A percentile compares a stretch with the other conserved stretches of the same genome.
These are phyloP conservation scores for Dendryphion nanum DNA, from an alignment of 2,329 filamentous ascomycete genomes.

Conservation along the genomic window DNA sequence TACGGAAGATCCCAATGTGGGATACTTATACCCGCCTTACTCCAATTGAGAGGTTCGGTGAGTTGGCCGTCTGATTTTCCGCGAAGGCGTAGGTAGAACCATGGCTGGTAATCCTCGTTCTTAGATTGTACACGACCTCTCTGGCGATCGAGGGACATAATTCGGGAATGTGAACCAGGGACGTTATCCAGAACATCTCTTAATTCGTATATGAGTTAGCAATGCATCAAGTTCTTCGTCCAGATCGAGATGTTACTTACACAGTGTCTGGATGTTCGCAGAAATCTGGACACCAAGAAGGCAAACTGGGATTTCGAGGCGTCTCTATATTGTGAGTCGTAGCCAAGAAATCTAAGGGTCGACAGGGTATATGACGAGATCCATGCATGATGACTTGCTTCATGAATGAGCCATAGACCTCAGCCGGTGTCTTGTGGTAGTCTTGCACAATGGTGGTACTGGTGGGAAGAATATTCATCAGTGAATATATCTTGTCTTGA, in stretches of 20 bases:
- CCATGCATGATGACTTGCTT: constrained; percentile 1
- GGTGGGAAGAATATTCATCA: constrained; percentile 2
- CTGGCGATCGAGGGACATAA: neutral
- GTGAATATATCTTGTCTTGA: constrained; percentile 1
- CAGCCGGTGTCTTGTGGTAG: constrained; percentile 1
- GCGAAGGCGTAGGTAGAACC: neutral
- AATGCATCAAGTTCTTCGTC: too few relatives aligned
- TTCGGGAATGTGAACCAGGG: neutral
- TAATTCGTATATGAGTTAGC: too few relatives aligned
- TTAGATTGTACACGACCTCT: neutral
- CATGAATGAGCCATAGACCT: constrained; percentile 2
- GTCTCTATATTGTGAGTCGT: constrained; percentile 2
- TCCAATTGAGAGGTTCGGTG: neutral
- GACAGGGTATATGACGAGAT: neutral
- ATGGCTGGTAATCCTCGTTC: neutral
- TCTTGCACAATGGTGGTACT: neutral
- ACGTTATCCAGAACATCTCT: neutral
- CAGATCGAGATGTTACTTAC: too few relatives aligned
- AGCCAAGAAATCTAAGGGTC: constrained; percentile 1
- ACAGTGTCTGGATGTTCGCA: constrained; percentile 2
- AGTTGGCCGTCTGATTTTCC: neutral
- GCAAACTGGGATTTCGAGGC: neutral
- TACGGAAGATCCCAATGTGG: neutral
- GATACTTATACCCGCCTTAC: neutral
- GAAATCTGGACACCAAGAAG: constrained; percentile 4